Evolutionary conservation across 768 basidiomycete species (phyloP), one percentile per base, ranked within the genome.

Genomic region (Xanthoconium purpureum): DNA sequence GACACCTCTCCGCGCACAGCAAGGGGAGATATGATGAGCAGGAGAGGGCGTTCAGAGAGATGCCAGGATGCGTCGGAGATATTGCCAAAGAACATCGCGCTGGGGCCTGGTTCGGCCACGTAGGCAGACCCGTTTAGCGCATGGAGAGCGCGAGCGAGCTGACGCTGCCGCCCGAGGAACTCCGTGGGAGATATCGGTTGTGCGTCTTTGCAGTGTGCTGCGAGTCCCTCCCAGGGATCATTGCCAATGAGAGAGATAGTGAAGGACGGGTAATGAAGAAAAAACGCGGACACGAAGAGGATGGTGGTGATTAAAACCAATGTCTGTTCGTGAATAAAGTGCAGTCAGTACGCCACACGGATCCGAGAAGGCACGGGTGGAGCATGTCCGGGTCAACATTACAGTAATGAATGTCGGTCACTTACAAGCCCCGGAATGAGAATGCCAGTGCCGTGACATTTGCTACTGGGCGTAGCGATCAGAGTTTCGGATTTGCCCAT

Each of bases 31-130:
- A 94, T 63, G 53, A 89, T 77, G 33, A 93, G 74, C 6, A 94
- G 72, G 14, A 94, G 77, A 0, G 91, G 91, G 3, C 92, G 80
- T 72, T 94, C 92, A 11, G 88, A 89, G 33, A 91, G 78, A 33
- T 63, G 58, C 92, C 93, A 95, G 20, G 79, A 64, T 9, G 77
- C 57, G 6, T 62, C 65, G 13, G 87, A 86, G 55, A 91, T 77
- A 61, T 91, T 91, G n/a, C 77, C 84, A 68, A 80, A 93, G 75
- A 83, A 94, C 3, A 77, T 72, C 1, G 85, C 83, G 54, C 77
- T 88, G 14, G 89, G 81, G 0, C 88, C 84, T 28, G 93, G 90
- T 67, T 94, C 91, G 7, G 87, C 82, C 35, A 94, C 80, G 67
- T 89, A 94, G 15, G 87, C 86, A 8, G 82, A 77, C 0, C 80